phyloP scores from a whole-genome alignment of 345 rosid genomes.

The Populus simonii region DNA sequence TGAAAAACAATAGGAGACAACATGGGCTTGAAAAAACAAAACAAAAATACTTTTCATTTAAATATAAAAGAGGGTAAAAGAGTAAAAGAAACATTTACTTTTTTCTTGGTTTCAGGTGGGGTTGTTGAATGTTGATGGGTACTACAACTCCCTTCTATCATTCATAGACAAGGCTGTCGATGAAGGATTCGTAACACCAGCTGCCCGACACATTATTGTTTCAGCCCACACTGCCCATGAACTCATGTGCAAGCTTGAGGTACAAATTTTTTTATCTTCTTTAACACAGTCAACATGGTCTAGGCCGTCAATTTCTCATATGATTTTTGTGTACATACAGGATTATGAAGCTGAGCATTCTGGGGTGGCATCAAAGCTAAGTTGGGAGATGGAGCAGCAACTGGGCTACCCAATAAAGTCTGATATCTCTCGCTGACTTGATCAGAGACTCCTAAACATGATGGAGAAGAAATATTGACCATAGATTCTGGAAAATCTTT shows the following conservation, averaged over 20 bases:
- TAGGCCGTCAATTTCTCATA: not conserved
- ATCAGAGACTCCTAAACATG: not conserved
- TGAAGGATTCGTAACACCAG: conserved; percentile 67
- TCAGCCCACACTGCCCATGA: conserved; percentile 71
- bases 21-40: not conserved
- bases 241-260: conserved; percentile 76
- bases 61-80: not conserved
- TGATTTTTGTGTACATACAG: conserved; percentile 20
- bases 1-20: not conserved
- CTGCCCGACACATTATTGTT: conserved; percentile 71
- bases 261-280: not conserved
- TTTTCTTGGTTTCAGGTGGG: conserved; percentile 48
- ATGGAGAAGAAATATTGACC: not conserved
- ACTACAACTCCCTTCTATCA: conserved; percentile 60
- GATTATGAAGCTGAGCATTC: conserved; percentile 52
- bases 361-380: conserved; percentile 49
- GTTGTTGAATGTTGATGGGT: conserved; percentile 70
- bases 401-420: conserved; percentile 46
- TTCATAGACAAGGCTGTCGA: conserved; percentile 85
- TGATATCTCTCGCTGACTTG: conserved; percentile 52
- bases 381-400: conserved; percentile 68
- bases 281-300: not conserved
- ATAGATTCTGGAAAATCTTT: conserved; percentile 10
- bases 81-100: not conserved
- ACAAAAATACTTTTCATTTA: not conserved